phyloP scores from a whole-genome alignment of 1,139 yeast genomes.

The Scheffersomyces segobiensis region DNA sequence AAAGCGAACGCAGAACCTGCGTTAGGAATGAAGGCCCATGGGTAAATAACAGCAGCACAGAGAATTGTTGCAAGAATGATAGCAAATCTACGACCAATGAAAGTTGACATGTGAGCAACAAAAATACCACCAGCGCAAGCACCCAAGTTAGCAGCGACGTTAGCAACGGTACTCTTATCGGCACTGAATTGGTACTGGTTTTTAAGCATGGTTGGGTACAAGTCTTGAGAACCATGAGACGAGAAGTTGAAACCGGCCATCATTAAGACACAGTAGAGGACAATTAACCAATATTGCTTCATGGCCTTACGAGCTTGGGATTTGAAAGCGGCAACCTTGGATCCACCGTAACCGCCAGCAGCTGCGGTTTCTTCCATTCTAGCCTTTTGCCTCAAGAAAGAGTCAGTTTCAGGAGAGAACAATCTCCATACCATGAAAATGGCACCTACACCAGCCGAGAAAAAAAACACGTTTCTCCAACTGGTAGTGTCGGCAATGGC shows the following conservation, averaged over 20 bases:
- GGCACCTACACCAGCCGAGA: constrained; percentile 44
- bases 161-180: constrained; percentile 63
- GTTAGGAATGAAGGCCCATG: constrained; percentile 69
- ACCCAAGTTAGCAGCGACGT: constrained; percentile 69
- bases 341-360: constrained; percentile 8
- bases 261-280: constrained; percentile 35
- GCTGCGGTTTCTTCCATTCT: constrained; percentile 16
- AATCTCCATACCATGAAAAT: constrained; percentile 38
- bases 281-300: constrained; percentile 39
- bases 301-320: constrained; percentile 28
- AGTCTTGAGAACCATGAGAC: constrained; percentile 76
- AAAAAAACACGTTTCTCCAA: constrained; percentile 47
- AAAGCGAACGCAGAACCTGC: constrained; percentile 73
- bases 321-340: constrained; percentile 15
- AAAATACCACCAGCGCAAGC: constrained; percentile 66
- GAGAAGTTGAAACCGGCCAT: constrained; percentile 54
- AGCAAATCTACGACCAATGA: constrained; percentile 60
- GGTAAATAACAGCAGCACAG: constrained; percentile 69
- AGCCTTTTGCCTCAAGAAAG: constrained; percentile 28
- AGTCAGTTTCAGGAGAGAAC: constrained; percentile 39
- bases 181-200: constrained; percentile 51
- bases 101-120: constrained; percentile 61
- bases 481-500: constrained; percentile 36
- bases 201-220: constrained; percentile 64
- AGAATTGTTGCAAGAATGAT: constrained; percentile 53